Percentiles rank a stretch among this genome's conserved stretches.
These are phyloP conservation scores for Cytospora leucostoma DNA, from an alignment of 2,329 filamentous ascomycete genomes.

Conservation along the genomic window DNA sequence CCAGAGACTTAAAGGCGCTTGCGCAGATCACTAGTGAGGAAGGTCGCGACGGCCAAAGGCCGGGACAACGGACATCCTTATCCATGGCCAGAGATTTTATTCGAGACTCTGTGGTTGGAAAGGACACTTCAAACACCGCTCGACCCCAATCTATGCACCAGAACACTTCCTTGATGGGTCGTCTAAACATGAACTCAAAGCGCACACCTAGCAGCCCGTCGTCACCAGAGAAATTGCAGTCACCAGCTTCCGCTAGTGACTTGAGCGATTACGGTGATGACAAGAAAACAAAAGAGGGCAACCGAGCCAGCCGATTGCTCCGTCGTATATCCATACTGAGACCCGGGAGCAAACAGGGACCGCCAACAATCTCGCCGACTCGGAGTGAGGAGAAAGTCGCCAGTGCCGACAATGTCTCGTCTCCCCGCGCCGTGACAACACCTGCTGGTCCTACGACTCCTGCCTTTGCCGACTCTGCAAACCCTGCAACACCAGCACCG, in stretches of 20 bases:
- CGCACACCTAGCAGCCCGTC: conserved; percentile 55
- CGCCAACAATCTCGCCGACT: conserved; percentile 52
- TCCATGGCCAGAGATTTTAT: conserved; percentile 63
- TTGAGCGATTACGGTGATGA: conserved; percentile 51
- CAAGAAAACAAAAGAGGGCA: conserved; percentile 41
- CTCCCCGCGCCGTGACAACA: conserved; percentile 27
- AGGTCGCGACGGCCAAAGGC: conserved; percentile 35
- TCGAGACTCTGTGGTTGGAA: conserved; percentile 51
- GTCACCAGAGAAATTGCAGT: conserved; percentile 35
- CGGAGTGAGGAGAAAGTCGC: conserved; percentile 51
- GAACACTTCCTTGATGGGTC: conserved; percentile 56
- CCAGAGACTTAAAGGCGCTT: conserved; percentile 40
- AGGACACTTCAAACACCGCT: conserved; percentile 32
- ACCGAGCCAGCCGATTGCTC: conserved; percentile 59
- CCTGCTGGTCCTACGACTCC: conserved; percentile 23
- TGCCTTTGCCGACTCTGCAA: conserved; percentile 2
- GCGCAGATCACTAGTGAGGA: conserved; percentile 13
- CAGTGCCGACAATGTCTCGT: conserved; percentile 33
- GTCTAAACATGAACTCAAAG: conserved; percentile 65
- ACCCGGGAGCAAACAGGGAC: conserved; percentile 47
- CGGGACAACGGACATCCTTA: conserved; percentile 57
- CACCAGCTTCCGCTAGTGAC: conserved; percentile 47
- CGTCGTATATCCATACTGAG: conserved; percentile 58
- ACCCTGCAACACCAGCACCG: too few relatives aligned
- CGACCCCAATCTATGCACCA: conserved; percentile 51